Evolutionary conservation across 768 basidiomycete species (phyloP), one percentile per base, ranked within the genome.

Genomic region (Tylopilus vinaceipallidus): DNA sequence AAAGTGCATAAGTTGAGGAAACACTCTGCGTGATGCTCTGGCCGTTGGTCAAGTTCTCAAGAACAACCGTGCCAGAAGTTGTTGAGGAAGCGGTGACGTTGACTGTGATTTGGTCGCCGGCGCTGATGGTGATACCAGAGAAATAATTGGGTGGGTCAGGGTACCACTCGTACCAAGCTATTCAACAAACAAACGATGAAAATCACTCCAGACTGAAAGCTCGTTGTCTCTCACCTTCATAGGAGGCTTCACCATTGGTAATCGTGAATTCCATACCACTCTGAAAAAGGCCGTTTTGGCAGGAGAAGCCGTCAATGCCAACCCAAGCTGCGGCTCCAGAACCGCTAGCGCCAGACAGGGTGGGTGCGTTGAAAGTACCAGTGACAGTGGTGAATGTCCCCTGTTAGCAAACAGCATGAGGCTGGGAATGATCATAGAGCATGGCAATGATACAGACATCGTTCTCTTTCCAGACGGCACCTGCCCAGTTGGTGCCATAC

Each of bases 401-500:
- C 50, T 52, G 26, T 48, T n/a, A n/a, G n/a, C n/a, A n/a, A 22
- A 27, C 17, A 24, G 13, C 16, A 17, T 60, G 34, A 53, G 55
- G 36, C 33, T 14, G 4, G 6, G 20, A 3, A 24, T 35, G 19
- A 35, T 11, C 1, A 1, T 30, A 6, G 24, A 42, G 26, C 17
- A 37, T 16, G 23, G 3, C 13, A 17, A 24, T n/a, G 11, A 22
- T 23, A 61, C 56, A 8, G 42, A 64, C 61, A 10, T 17, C 14
- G 34, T 7, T 22, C 49, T 55, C 38, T 0, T 1, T 33, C 61
- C 32, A 52, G 41, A 55, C 36, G 42, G 52, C 62, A 42, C 58
- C 59, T 33, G 58, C 53, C 55, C 61, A 62, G 40, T 57, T 62
- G 22, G 26, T 17, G 24, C 49, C 50, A n/a, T n/a, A n/a, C 45